Percentiles rank a stretch among this genome's conserved stretches.
Conservation (phyloP, 2,329 filamentous ascomycete species). For the Microdochium paspali region DNA sequence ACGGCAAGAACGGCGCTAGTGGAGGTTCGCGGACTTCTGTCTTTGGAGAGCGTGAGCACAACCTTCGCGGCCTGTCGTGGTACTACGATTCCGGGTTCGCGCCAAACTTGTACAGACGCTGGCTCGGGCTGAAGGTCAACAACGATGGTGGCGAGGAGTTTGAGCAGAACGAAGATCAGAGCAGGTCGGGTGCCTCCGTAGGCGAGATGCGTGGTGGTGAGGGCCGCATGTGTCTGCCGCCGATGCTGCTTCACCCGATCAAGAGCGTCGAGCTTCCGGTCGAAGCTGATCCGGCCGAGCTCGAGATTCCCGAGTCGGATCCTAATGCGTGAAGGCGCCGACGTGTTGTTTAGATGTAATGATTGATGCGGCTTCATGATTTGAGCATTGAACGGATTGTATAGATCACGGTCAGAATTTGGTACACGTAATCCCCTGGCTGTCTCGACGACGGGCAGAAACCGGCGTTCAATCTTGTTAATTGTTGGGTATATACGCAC, state of each 20-base stretch:
- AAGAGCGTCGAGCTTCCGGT: slow-evolving; percentile 65
- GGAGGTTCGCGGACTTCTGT: slow-evolving; percentile 66
- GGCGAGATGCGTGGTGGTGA: slow-evolving; percentile 55
- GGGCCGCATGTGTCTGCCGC: slow-evolving; percentile 83
- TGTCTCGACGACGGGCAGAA: background rate
- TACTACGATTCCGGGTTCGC: slow-evolving; percentile 85
- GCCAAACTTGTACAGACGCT: slow-evolving; percentile 71
- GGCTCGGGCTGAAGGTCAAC: slow-evolving; percentile 75
- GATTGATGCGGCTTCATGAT: background rate
- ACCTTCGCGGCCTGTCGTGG: slow-evolving; percentile 80
- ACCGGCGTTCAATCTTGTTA: background rate
- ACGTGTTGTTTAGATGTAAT: background rate
- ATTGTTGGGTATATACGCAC: background rate
- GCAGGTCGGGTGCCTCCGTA: slow-evolving; percentile 37
- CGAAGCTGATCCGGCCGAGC: slow-evolving; percentile 41
- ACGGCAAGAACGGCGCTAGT: slow-evolving; percentile 61
- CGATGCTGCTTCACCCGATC: slow-evolving; percentile 82
- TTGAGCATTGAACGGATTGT: background rate
- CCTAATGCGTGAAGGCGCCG: slow-evolving; percentile 16
- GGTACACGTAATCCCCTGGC: background rate
- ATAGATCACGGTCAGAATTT: background rate
- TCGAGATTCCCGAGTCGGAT: slow-evolving; percentile 39
- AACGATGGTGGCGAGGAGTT: slow-evolving; percentile 71
- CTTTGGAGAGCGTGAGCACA: slow-evolving; percentile 80
- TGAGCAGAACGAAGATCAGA: slow-evolving; percentile 49